These are phyloP conservation scores for Pouteria campechiana DNA, from an alignment of 179 eudicot genomes.

Conservation along the genomic window DNA sequence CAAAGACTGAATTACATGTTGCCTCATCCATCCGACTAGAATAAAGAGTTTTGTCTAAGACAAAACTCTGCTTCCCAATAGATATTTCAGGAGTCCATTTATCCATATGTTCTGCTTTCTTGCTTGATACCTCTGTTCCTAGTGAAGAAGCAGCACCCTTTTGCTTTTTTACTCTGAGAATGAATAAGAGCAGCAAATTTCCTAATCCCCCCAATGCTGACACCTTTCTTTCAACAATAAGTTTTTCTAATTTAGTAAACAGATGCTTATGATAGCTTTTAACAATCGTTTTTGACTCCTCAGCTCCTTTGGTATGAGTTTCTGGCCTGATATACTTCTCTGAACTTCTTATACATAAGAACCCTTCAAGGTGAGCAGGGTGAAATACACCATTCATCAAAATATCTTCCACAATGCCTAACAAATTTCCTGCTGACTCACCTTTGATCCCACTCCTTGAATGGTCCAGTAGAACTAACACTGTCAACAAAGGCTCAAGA, in stretches of 20 bases:
- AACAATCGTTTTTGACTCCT: slow-evolving; percentile 29
- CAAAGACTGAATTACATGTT: slow-evolving; percentile 51
- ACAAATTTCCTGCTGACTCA: slow-evolving; percentile 20
- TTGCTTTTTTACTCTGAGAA: slow-evolving; percentile 45
- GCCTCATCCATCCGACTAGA: slow-evolving; percentile 22
- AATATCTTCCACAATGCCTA: slow-evolving; percentile 45
- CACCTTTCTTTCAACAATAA: slow-evolving; percentile 43
- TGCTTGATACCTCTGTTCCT: slow-evolving; percentile 20
- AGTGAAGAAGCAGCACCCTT: slow-evolving; percentile 34
- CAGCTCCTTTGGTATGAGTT: slow-evolving; percentile 26
- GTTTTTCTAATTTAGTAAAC: slow-evolving; percentile 58
- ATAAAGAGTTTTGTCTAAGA: slow-evolving; percentile 18
- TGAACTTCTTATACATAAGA: slow-evolving; percentile 53
- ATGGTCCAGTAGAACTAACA: slow-evolving; percentile 33
- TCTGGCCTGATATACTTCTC: slow-evolving; percentile 38
- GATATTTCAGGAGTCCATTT: slow-evolving; percentile 10
- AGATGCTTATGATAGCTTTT: slow-evolving; percentile 90
- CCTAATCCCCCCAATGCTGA: slow-evolving; percentile 54
- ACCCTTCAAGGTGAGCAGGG: slow-evolving; percentile 75
- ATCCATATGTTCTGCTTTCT: slow-evolving; percentile 10
- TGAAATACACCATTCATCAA: slow-evolving; percentile 78
- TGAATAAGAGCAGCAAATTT: slow-evolving; percentile 59
- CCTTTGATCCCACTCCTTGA: slow-evolving; percentile 9
- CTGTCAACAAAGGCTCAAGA: slow-evolving; percentile 57
- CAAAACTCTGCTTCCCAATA: slow-evolving; percentile 6